These are phyloP conservation scores for Alternaria consortialis DNA, from an alignment of 2,329 filamentous ascomycete genomes.

Conservation along the genomic window DNA sequence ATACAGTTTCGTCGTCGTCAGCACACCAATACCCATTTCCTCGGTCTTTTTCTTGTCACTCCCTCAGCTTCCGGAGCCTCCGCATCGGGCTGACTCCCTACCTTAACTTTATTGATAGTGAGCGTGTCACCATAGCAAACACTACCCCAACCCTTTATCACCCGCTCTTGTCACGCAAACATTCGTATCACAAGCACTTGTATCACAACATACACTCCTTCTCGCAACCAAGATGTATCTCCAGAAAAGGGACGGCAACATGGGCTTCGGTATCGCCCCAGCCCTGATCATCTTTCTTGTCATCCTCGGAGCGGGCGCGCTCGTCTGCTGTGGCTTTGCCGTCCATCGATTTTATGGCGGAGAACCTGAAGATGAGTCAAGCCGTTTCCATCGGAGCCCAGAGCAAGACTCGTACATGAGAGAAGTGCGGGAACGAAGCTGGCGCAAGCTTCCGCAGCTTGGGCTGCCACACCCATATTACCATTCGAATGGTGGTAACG, in stretches of 20 bases:
- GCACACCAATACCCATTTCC: conserved; percentile 11
- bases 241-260: conserved; percentile 34
- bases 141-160: not conserved
- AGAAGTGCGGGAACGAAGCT: conserved; percentile 39
- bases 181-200: not conserved
- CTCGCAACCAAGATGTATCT: conserved; percentile 21
- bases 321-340: conserved; percentile 34
- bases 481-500: conserved; percentile 7
- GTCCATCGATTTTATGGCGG: conserved; percentile 31
- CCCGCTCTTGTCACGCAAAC: not conserved
- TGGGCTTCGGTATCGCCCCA: conserved; percentile 38
- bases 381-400: conserved; percentile 20
- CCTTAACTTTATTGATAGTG: not conserved
- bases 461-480: conserved; percentile 2
- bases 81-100: conserved; percentile 2
- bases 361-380: conserved; percentile 11
- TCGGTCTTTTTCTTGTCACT: conserved; percentile 9
- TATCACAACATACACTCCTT: not conserved
- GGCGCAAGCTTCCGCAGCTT: conserved; percentile 25
- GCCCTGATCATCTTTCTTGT: conserved; percentile 41
- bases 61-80: conserved; percentile 15
- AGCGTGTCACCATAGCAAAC: not conserved
- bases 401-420: conserved; percentile 49
- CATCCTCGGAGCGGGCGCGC: conserved; percentile 36
- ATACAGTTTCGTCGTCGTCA: conserved; percentile 10